These are phyloP conservation scores for Rhizopogon vinicolor DNA, from an alignment of 768 basidiomycete species.

Conservation along the genomic window DNA sequence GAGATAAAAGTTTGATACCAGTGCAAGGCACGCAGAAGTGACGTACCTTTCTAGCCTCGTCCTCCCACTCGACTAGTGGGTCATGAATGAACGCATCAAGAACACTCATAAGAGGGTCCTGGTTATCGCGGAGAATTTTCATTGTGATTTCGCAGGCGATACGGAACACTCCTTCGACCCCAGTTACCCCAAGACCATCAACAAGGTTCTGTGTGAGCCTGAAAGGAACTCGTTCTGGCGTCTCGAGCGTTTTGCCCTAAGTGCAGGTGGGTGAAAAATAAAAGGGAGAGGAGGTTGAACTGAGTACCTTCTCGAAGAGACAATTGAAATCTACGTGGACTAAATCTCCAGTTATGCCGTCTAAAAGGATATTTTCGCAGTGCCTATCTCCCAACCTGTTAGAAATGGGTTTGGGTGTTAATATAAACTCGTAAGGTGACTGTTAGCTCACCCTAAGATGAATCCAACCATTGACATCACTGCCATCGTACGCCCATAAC, in stretches of 20 bases:
- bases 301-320: slow-evolving; percentile 85
- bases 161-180: slow-evolving; percentile 92
- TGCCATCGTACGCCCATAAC: slow-evolving; percentile 85
- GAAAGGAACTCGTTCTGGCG: slow-evolving; percentile 91
- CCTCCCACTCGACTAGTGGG: slow-evolving; percentile 94
- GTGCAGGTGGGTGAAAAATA: background rate
- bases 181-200: slow-evolving; percentile 89
- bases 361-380: slow-evolving; percentile 93
- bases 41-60: slow-evolving; percentile 62
- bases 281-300: background rate
- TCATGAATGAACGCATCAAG: slow-evolving; percentile 97
- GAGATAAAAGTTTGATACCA: background rate
- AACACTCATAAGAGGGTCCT: slow-evolving; percentile 91
- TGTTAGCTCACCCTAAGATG: slow-evolving; percentile 72
- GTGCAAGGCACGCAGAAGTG: background rate
- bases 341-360: slow-evolving; percentile 81
- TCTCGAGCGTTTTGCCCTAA: slow-evolving; percentile 77
- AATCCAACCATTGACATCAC: slow-evolving; percentile 99
- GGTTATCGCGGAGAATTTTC: slow-evolving; percentile 82
- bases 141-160: slow-evolving; percentile 89
- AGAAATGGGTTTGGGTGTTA: background rate
- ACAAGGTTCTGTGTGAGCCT: slow-evolving; percentile 90
- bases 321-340: slow-evolving; percentile 99
- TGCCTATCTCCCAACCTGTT: slow-evolving; percentile 94
- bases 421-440: no score